Percentiles rank a stretch among this genome's conserved stretches.
phyloP scores from a whole-genome alignment of 2,329 filamentous ascomycete genomes.

The Plenodomus lindquistii region DNA sequence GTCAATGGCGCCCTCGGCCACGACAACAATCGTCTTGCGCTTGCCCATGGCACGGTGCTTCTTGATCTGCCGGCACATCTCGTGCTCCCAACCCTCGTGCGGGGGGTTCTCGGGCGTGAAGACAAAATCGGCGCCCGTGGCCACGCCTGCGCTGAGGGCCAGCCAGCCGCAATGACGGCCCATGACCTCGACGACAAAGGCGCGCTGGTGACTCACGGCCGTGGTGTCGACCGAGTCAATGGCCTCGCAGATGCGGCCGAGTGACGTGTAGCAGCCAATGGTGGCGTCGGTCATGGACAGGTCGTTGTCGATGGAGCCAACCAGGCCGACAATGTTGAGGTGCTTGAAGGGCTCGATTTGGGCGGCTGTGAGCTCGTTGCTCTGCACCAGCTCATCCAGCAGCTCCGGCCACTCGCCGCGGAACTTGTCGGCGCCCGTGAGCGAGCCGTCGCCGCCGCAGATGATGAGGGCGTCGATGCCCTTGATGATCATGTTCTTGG shows the following conservation, averaged over 20 bases:
- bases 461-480: conserved; percentile 97
- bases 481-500: conserved; percentile 90
- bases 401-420: conserved; percentile 89
- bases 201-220: conserved; percentile 88
- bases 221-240: conserved; percentile 98
- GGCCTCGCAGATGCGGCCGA: conserved; percentile 90
- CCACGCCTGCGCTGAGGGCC: conserved; percentile 92
- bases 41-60: conserved; percentile 88
- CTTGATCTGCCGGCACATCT: conserved; percentile 34
- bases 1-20: conserved; percentile 82
- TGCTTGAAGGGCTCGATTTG: conserved; percentile 78
- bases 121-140: conserved; percentile 92
- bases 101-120: conserved; percentile 96
- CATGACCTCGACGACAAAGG: conserved; percentile 97
- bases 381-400: conserved; percentile 79
- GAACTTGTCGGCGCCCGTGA: conserved; percentile 95
- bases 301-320: conserved; percentile 98
- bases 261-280: conserved; percentile 93
- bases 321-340: conserved; percentile 93
- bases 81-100: conserved; percentile 76
- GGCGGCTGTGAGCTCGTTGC: conserved; percentile 68
- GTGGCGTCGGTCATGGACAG: conserved; percentile 96
- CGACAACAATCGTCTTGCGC: conserved; percentile 96
- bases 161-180: conserved; percentile 97
- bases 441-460: conserved; percentile 86